Base-by-base conservation (phyloP, 2,329 filamentous ascomycete species). In the Furcasterigmium furcatum region DNA sequence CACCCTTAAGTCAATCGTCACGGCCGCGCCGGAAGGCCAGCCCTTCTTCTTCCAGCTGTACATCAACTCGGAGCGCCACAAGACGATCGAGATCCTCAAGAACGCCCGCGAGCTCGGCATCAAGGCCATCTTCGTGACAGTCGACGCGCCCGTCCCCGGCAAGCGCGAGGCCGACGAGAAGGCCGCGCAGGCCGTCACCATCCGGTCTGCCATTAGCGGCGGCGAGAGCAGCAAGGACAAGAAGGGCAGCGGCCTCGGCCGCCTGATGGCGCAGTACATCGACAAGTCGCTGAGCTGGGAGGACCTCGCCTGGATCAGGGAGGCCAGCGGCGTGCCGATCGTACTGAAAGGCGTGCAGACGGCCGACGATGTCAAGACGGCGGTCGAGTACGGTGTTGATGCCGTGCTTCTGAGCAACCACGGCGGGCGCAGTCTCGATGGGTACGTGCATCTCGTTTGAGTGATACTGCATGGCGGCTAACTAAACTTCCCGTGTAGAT, bases 341-440 rank as follows among this genome's bases (percentile, higher is more conserved):
- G 66, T 84, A 52, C 41, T 89, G 20, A 90, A 89, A 62, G 85
- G 85, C 0, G 78, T 90, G n/a, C 84, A 88, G 65, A 79, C 76
- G 14, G 76, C 79, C 0, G 68, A 71, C 30, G 86, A 90, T 60
- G 85, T 84, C 13, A 67, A 72, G 44, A 72, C 69, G 52, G 81
- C 81, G 2, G 72, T 82, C 27, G 73, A 84, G 43, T 57, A 73
- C 12, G 84, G 82, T 0, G 77, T 79, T 3, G 79, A 88, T 52
- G 85, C 80, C 0, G 85, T 90, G 40, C 73, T 89, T 2, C 68
- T 89, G 2, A 79, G 74, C 14, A 90, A 90, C 53, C 86, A 90
- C 58, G 86, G 85, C 2, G 85, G 85, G 0, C 63, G 85, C 30
- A 73, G 65, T 43, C 56, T 74, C 2, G 75, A 79, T 20, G 34